Evolutionary conservation across 2,329 filamentous ascomycete species (phyloP).

Genomic region (Dryadomyces quercivorus): DNA sequence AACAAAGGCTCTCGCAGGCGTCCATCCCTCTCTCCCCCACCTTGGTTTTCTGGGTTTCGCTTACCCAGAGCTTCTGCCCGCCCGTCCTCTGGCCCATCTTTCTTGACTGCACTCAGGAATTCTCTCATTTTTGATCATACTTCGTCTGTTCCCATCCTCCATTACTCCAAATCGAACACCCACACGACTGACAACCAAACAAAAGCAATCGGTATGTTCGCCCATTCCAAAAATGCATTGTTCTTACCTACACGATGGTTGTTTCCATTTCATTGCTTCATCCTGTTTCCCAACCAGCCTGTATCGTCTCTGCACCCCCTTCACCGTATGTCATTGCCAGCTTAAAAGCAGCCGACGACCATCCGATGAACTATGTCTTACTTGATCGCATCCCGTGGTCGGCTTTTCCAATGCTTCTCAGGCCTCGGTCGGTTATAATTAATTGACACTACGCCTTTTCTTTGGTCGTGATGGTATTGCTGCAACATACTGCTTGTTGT

Average conservation of each 20-base stretch:
- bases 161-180: neutral
- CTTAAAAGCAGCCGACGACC: no score
- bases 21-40: conserved; percentile 5
- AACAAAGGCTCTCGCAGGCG: conserved; percentile 1
- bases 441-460: no score
- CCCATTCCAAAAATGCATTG: neutral
- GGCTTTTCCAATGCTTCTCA: no score
- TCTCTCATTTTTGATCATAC: neutral
- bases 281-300: neutral
- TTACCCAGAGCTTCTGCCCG: conserved; percentile 6
- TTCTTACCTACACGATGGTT: neutral
- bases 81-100: neutral
- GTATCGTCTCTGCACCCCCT: neutral
- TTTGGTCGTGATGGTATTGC: no score
- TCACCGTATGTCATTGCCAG: neutral
- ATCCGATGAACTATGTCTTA: no score
- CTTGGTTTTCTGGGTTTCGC: conserved; percentile 5
- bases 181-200: neutral
- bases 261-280: neutral
- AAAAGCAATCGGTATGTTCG: neutral
- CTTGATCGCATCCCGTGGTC: no score
- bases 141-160: neutral
- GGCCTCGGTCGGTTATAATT: no score
- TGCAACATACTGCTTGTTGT: no score
- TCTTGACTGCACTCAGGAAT: neutral